Conservation (phyloP, 495 filamentous ascomycete species). For the Letharia lupina region DNA sequence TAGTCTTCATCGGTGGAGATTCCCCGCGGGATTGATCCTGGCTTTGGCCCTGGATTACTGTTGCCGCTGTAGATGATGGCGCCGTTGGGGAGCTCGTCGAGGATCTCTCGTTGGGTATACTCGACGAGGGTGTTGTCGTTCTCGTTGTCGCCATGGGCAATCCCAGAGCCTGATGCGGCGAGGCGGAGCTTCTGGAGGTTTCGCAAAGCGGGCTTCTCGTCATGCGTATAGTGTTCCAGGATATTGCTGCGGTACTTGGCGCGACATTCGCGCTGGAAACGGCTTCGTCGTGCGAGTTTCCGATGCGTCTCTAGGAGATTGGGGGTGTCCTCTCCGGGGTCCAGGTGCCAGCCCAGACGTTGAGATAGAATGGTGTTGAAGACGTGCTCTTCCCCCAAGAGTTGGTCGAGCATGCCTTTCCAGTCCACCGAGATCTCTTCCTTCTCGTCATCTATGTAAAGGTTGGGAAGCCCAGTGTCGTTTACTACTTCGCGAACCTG, state of each 20-base stretch:
- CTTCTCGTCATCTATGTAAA: background rate
- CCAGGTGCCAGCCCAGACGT: background rate
- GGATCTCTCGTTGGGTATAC: background rate
- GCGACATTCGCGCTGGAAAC: background rate
- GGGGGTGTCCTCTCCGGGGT: background rate
- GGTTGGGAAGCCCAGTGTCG: background rate
- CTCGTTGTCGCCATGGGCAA: background rate
- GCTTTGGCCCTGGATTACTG: background rate
- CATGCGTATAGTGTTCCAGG: background rate
- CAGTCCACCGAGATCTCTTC: background rate
- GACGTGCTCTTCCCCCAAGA: constrained; percentile 3
- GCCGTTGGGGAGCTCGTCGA: background rate
- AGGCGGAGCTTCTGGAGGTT: background rate
- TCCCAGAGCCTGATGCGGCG: background rate
- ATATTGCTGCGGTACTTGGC: background rate
- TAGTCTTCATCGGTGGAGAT: background rate
- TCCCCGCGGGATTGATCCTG: background rate
- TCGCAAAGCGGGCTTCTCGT: background rate
- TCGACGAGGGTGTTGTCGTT: no score
- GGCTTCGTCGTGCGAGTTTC: constrained; percentile 1
- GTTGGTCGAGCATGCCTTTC: constrained; percentile 2
- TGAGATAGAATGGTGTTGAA: background rate
- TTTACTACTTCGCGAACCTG: background rate
- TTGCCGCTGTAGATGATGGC: constrained; percentile 1
- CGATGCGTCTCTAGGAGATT: background rate